Evolutionary conservation across 139 green algal genomes (phyloP), one percentile per base, ranked within the genome.

Genomic region (Limnomonas spitsbergensis): DNA sequence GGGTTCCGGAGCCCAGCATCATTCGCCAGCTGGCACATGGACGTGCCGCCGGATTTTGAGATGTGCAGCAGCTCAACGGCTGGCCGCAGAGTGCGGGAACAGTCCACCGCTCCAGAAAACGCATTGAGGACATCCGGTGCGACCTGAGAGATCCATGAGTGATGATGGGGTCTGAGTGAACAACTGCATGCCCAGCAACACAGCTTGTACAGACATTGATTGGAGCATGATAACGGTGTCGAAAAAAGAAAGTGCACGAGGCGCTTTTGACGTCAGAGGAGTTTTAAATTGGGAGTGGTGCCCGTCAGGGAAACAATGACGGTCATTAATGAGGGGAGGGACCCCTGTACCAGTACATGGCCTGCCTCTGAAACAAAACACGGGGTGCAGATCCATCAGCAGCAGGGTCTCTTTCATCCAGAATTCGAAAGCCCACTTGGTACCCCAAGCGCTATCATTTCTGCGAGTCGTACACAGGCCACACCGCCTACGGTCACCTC

Each of bases 21-120:
- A 2, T n/a, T 9, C 1, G 78, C 78, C 35, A 83, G 73, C 71
- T 83, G 39, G 34, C 78, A 83, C 69, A 83, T 52, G 40, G 53
- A 79, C 56, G 78, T 83, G 40, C 78, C 78, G 4, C 78, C 78
- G 20, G 38, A 76, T 39, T 83, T 83, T 70, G 70, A 79, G 71
- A 83, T 83, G 71, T 83, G 78, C 69, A 75, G 69, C 38, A 75
- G 32, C 69, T 75, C 69, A 34, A 75, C n/a, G 69, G 56, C 56
- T 4, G 29, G 29, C n/a, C 56, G 9, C 6, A 20, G 4, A 38
- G 56, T 4, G 27, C 56, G 56, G 29, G 56, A 70, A 20, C 56
- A 70, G 56, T 70, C 29, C 4, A 70, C 4, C 4, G 56, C 56
- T 7, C n/a, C 27, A 70, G 56, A 7, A 70, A 70, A 70, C 7